Conservation (phyloP, 1,284 basidiomycete species). For the Malassezia slooffiae region DNA sequence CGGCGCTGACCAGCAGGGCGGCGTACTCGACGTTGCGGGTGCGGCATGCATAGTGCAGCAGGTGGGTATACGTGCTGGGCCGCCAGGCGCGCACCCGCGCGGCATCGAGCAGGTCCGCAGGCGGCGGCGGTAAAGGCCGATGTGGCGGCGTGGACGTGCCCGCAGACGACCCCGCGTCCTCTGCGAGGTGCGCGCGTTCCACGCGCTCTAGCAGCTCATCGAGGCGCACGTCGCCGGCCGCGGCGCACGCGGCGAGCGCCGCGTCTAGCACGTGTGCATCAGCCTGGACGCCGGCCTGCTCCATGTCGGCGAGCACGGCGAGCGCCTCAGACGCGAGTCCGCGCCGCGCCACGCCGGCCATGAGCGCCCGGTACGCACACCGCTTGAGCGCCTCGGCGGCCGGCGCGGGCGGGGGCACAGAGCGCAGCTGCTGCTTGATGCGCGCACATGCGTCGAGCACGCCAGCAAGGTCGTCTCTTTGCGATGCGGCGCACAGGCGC, state of each 20-base stretch:
- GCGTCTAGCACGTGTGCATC: constrained; percentile 22
- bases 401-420: too few species aligned
- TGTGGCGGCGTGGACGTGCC: too few species aligned
- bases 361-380: too few species aligned
- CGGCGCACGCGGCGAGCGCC: constrained; percentile 20
- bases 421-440: too few species aligned
- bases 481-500: too few species aligned
- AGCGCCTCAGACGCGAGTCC: constrained; percentile 17
- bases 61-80: constrained; percentile 20
- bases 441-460: too few species aligned
- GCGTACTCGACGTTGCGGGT: constrained; percentile 26
- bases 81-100: constrained; percentile 22
- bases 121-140: too few species aligned
- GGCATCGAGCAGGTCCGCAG: constrained; percentile 1
- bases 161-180: too few species aligned
- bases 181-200: too few species aligned
- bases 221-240: constrained; percentile 13
- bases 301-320: constrained; percentile 24
- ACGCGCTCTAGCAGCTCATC: constrained; percentile 13
- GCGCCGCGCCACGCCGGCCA: constrained; percentile 18
- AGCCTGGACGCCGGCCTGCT: constrained; percentile 11
- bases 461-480: too few species aligned
- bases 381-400: too few species aligned
- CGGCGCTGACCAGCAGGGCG: constrained; percentile 19
- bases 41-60: constrained; percentile 20